Conservation (phyloP, 2,329 filamentous ascomycete genomes). For the Exophiala sideris region DNA sequence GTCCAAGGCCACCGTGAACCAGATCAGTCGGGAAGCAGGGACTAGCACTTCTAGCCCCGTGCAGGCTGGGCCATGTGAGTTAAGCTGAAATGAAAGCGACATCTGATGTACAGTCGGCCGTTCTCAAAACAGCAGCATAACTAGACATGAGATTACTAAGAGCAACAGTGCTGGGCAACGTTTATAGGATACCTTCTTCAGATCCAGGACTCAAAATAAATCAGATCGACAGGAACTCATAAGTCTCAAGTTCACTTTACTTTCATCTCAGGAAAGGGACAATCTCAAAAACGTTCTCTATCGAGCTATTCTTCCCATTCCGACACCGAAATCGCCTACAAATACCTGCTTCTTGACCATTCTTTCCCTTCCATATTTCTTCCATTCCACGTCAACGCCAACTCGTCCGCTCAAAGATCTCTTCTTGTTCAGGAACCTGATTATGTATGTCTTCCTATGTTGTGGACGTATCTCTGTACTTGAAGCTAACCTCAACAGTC, state of each 20-base stretch:
- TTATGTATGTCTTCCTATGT: neutral
- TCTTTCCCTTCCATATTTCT: neutral
- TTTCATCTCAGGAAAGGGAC: neutral
- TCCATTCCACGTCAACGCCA: neutral
- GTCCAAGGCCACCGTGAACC: no score
- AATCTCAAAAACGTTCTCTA: neutral
- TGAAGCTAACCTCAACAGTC: neutral
- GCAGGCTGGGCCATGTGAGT: no score
- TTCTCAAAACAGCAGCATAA: no score
- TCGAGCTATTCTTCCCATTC: neutral
- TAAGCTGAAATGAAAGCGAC: no score
- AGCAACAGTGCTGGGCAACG: no score
- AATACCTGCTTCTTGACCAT: constrained; percentile 8
- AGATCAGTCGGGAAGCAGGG: no score
- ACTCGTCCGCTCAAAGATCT: neutral
- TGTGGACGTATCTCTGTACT: neutral
- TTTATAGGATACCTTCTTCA: no score
- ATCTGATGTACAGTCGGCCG: no score
- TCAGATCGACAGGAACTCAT: neutral
- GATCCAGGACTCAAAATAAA: no score
- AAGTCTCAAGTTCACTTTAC: neutral
- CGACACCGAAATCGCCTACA: constrained; percentile 3
- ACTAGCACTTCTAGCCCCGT: no score
- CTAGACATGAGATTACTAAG: no score
- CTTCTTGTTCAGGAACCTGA: neutral